Conservation (phyloP, 257 asterid species). For the Paraleonurus japonicus region DNA sequence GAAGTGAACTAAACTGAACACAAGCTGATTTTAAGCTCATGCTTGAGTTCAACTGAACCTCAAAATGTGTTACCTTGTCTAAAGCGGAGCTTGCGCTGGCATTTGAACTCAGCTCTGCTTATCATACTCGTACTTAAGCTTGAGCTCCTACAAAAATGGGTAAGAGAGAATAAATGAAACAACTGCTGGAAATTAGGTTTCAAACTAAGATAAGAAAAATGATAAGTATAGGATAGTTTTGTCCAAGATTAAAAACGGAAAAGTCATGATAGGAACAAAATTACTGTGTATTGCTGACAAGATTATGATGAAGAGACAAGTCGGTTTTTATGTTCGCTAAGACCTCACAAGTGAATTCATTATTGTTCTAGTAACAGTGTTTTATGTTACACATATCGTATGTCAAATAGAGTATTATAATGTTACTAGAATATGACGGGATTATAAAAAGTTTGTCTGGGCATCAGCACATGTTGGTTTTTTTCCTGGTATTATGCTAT, state of each 20-base stretch:
- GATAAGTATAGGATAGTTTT: neutral
- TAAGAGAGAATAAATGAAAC: neutral
- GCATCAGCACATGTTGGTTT: neutral
- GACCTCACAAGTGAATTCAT: neutral
- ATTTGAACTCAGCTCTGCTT: neutral
- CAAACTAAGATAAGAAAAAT: neutral
- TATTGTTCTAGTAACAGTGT: neutral
- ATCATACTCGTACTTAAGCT: neutral
- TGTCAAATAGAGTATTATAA: neutral
- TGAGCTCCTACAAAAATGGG: neutral
- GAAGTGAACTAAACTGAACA: neutral
- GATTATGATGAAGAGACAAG: neutral
- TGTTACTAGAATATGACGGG: neutral
- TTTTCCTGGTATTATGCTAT: slow-evolving; percentile 9
- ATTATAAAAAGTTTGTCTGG: neutral
- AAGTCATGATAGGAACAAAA: neutral
- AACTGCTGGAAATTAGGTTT: neutral
- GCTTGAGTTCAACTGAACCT: neutral
- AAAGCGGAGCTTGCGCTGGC: neutral
- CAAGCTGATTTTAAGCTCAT: neutral
- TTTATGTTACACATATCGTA: slow-evolving; percentile 3
- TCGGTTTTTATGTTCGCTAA: neutral
- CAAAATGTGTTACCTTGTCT: neutral
- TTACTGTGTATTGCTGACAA: neutral
- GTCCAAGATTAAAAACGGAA: neutral